These are phyloP conservation scores for Eucalyptus marginata DNA, from an alignment of 345 rosid genomes.

Conservation along the genomic window DNA sequence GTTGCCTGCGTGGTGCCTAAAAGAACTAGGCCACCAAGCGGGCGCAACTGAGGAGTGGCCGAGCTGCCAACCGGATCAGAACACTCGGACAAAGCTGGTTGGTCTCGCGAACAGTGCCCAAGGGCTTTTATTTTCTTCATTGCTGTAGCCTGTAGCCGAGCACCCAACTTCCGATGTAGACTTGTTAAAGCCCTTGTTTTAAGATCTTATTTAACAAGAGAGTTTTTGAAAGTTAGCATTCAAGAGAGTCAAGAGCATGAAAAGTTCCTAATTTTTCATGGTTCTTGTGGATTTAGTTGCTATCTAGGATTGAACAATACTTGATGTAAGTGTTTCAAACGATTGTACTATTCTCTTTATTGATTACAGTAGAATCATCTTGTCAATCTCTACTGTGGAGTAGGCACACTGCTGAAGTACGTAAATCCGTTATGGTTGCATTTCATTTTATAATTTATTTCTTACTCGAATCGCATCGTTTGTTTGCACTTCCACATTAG, in stretches of 20 bases:
- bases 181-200: not conserved
- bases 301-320: not conserved
- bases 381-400: too few species aligned
- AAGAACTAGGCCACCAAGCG: not conserved
- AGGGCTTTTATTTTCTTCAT: not conserved
- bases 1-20: not conserved
- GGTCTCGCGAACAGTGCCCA: not conserved
- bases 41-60: rapidly evolving
- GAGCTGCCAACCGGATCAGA: not conserved
- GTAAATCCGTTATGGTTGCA: too few species aligned
- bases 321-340: not conserved
- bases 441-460: too few species aligned
- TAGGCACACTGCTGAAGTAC: rapidly evolving
- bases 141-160: not conserved
- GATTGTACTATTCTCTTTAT: too few species aligned
- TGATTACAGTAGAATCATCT: too few species aligned
- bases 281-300: not conserved
- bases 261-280: not conserved
- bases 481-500: too few species aligned
- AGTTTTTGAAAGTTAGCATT: not conserved
- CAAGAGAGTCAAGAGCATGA: not conserved
- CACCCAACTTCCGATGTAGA: not conserved
- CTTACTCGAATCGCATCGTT: too few species aligned
- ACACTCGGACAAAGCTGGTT: not conserved
- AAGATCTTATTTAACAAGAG: not conserved